Evolutionary conservation across 257 asterid genomes (phyloP).

Genomic region (Solanum appendiculatum): DNA sequence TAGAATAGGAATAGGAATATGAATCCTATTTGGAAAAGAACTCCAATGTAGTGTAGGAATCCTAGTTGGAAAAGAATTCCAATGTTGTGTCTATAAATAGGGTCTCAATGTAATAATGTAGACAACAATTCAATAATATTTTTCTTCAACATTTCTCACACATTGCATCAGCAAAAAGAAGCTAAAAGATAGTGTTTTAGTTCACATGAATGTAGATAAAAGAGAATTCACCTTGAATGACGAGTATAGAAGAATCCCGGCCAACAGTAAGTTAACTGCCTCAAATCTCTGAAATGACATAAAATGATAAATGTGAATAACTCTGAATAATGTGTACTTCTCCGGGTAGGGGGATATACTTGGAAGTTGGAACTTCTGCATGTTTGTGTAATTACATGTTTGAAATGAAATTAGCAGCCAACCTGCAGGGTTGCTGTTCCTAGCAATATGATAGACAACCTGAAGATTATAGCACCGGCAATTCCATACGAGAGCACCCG

Average conservation of each 20-base stretch:
- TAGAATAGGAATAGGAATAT: too few relatives aligned
- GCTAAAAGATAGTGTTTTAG: background rate
- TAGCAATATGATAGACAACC: slow-evolving; percentile 77
- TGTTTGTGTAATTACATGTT: background rate
- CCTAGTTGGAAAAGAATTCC: too few relatives aligned
- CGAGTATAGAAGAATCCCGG: slow-evolving; percentile 63
- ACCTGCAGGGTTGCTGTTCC: slow-evolving; percentile 99
- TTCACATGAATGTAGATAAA: background rate
- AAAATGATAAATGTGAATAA: background rate
- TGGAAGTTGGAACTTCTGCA: slow-evolving; percentile 5
- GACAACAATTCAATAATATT: too few relatives aligned
- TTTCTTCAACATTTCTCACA: too few relatives aligned
- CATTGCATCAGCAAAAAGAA: background rate
- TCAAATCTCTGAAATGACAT: slow-evolving; percentile 54
- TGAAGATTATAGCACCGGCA: slow-evolving; percentile 87
- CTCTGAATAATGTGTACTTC: background rate
- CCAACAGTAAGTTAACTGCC: slow-evolving; percentile 72
- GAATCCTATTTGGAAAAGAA: too few relatives aligned
- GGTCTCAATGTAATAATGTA: too few relatives aligned
- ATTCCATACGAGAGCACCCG: slow-evolving; percentile 96
- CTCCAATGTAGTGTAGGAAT: too few relatives aligned
- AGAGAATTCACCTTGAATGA: slow-evolving; percentile 76
- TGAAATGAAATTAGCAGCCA: slow-evolving; percentile 7
- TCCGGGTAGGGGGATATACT: background rate
- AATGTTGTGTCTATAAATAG: too few relatives aligned